phyloP scores from a whole-genome alignment of 768 basidiomycete genomes.

The Boletus reticuloceps region DNA sequence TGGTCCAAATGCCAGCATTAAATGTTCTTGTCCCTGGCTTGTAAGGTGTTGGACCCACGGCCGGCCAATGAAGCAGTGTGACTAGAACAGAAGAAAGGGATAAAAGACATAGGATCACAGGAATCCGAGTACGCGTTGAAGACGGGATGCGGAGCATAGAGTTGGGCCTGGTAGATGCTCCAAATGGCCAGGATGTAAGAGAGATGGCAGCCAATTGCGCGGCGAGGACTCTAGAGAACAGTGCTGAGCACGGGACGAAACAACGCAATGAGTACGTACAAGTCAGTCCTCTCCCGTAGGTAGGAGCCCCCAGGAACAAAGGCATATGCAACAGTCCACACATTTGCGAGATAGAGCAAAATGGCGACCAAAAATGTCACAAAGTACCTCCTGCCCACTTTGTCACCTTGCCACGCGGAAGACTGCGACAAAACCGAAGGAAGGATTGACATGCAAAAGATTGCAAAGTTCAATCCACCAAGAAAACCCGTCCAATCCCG shows the following conservation, averaged over 20 bases:
- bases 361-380: constrained; percentile 59
- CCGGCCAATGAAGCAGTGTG: constrained; percentile 55
- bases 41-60: constrained; percentile 50
- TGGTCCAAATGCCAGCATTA: constrained; percentile 85
- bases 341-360: constrained; percentile 62
- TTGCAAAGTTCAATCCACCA: constrained; percentile 60
- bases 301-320: constrained; percentile 81
- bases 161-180: not conserved
- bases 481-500: constrained; percentile 69
- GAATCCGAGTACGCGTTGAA: constrained; percentile 28
- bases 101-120: constrained; percentile 36
- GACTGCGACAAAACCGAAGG: constrained; percentile 53
- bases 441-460: constrained; percentile 63
- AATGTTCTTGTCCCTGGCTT: constrained; percentile 65
- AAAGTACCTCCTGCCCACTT: constrained; percentile 50
- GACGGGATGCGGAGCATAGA: constrained; percentile 14
- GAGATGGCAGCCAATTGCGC: constrained; percentile 52
- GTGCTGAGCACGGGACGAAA: not conserved
- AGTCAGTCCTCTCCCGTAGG: constrained; percentile 73
- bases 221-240: constrained; percentile 45
- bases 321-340: constrained; percentile 88
- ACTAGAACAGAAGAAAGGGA: constrained; percentile 49
- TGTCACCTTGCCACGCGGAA: constrained; percentile 34
- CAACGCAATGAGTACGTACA: constrained; percentile 42
- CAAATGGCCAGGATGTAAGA: constrained; percentile 40